Conservation (phyloP, 106 monocot genomes). For the Dactylorhiza incarnata region DNA sequence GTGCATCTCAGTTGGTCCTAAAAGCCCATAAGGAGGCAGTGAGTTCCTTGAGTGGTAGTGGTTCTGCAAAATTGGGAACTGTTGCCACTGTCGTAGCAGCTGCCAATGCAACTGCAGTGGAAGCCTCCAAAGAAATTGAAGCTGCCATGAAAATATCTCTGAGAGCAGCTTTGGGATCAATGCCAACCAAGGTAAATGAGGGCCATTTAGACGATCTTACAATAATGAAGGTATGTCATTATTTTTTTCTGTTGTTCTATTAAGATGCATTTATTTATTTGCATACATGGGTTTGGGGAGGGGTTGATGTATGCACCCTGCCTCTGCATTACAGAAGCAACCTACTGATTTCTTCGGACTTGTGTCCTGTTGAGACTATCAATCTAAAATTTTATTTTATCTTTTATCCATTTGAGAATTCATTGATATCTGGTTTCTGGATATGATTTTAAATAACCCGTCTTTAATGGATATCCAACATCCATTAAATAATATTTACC, state of each 20-base stretch:
- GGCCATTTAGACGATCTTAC: constrained; percentile 52
- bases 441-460: no score
- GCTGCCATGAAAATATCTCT: constrained; percentile 86
- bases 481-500: no score
- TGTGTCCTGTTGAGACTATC: neutral
- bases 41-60: constrained; percentile 78
- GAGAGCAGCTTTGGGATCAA: constrained; percentile 62
- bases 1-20: constrained; percentile 88
- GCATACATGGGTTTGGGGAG: neutral
- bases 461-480: no score
- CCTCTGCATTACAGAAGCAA: neutral
- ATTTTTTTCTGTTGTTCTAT: constrained; percentile 7
- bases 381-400: neutral
- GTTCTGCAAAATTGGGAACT: constrained; percentile 77
- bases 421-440: no score
- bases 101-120: constrained; percentile 83
- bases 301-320: neutral
- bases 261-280: no score
- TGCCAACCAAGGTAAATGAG: constrained; percentile 51
- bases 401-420: neutral
- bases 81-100: constrained; percentile 90
- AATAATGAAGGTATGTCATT: constrained; percentile 73
- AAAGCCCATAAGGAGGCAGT: constrained; percentile 96
- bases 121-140: constrained; percentile 91
- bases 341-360: neutral